Base-by-base conservation (phyloP, 176 grass and related monocot genomes). In the Oryza punctata region DNA sequence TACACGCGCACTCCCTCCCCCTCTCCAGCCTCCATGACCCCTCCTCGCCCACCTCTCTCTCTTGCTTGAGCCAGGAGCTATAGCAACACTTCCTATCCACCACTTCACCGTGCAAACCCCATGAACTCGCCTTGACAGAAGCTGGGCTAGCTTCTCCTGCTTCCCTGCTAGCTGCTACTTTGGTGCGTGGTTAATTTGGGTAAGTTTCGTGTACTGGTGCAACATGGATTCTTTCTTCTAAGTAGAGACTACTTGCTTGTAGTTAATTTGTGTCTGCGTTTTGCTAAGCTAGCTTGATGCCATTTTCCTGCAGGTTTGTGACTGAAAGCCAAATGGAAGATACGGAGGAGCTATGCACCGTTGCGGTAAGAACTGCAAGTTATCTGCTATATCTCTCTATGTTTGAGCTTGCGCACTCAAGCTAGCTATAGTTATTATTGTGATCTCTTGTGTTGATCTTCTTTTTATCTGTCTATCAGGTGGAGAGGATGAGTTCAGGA, bases 31-130 rank as follows among this genome's bases (percentile, higher is more conserved):
- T 81, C 44, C 70, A 44, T 75, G 60, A 63, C 27, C 80, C 69
- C 81, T 81, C 73, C 71, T 81, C 82, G 12, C n/a, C 8, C 78
- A 68, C 29, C 79, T 44, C 63, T 23, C 35, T 78, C 32, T 81
- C 26, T 64, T 60, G 28, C 26, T 38, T 32, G 71, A 73, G 71
- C 49, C 50, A 74, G 61, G 66, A 68, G 66, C 16, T 35, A 35
- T 32, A 32, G 32, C 32, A 3, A 52, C 32, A 57, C 63, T 65
- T 78, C 85, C 66, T 81, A 82, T 80, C 65, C 57, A 16, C 30
- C 27, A 15, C 23, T 14, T 3, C 73, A 30, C 23, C 15, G 50
- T 59, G 72, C 52, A 71, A 71, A 41, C 16, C 18, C 27, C 27
- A 54, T 49, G 8, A 23, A 30, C 43, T 33, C 61, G 19, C 19